Evolutionary conservation across 176 grass and related monocot genomes (phyloP).

Genomic region (Avena atlantica): DNA sequence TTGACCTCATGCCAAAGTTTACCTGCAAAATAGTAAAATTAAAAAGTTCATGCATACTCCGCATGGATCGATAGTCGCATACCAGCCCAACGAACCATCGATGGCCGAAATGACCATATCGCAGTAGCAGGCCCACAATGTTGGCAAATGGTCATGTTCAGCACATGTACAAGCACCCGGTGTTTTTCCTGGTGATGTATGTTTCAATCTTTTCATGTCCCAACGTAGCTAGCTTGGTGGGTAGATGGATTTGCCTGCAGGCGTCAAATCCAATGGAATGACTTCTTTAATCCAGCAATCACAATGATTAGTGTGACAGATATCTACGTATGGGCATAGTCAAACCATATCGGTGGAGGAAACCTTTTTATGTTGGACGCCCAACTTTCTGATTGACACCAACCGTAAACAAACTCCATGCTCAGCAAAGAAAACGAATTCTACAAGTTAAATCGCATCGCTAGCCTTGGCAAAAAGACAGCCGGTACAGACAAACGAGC

Average conservation of each 20-base stretch:
- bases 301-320: conserved; percentile 1
- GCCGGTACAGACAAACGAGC: not conserved
- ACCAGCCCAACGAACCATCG: not conserved
- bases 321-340: not conserved
- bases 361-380: not conserved
- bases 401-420: conserved; percentile 31
- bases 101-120: not conserved
- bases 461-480: conserved; percentile 16
- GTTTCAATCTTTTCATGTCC: conserved; percentile 15
- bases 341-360: not conserved
- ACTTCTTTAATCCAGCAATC: conserved; percentile 23
- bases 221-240: not conserved
- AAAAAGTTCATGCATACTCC: too few relatives aligned
- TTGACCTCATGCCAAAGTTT: too few relatives aligned
- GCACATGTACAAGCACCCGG: not conserved
- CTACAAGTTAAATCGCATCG: not conserved
- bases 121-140: not conserved
- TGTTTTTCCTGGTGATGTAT: conserved; percentile 8
- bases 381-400: not conserved
- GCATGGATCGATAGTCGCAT: too few relatives aligned
- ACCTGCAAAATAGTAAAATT: too few relatives aligned
- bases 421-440: not conserved
- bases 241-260: conserved; percentile 18
- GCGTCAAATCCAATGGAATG: conserved; percentile 31
- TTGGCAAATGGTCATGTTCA: not conserved